A percentile compares a stretch with the other conserved stretches of the same genome.
Evolutionary conservation across 352 stramenopile genomes (phyloP).

Genomic region (Peronospora destructor): DNA sequence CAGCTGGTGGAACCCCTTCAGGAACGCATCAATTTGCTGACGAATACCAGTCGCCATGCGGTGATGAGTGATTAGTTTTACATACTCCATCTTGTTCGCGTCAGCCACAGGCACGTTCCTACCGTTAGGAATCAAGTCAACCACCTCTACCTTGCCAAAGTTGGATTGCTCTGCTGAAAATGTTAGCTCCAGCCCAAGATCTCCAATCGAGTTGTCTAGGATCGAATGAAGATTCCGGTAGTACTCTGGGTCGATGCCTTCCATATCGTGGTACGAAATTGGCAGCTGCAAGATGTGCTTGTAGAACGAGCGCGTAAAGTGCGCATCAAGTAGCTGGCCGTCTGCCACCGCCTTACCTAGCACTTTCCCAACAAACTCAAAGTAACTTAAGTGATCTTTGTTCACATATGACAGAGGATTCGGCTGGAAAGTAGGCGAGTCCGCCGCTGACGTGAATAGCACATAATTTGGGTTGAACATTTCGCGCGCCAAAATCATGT

Average conservation of each 20-base stretch:
- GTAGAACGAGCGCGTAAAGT: constrained; percentile 99
- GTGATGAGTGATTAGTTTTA: constrained; percentile 94
- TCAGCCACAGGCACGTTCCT: constrained; percentile 84
- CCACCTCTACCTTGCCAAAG: constrained; percentile 83
- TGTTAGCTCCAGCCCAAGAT: constrained; percentile 86
- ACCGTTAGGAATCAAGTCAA: constrained; percentile 88
- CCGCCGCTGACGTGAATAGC: constrained; percentile 97
- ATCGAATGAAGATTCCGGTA: constrained; percentile 91
- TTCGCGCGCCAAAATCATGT: constrained; percentile 97
- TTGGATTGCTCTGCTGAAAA: constrained; percentile 89
- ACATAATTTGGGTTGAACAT: constrained; percentile 99
- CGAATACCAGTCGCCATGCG: constrained; percentile 98
- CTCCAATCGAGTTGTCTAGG: constrained; percentile 77
- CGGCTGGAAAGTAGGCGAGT: constrained; percentile 98
- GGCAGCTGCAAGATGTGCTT: constrained; percentile 97
- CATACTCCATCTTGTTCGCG: constrained; percentile 92
- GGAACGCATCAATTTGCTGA: constrained; percentile 89
- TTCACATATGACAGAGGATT: constrained; percentile 99
- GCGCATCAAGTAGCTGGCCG: constrained; percentile 96
- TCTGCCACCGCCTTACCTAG: constrained; percentile 98
- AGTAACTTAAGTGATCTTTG: constrained; percentile 98
- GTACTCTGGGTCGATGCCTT: constrained; percentile 96
- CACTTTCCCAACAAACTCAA: constrained; percentile 96
- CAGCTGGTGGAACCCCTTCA: constrained; percentile 88
- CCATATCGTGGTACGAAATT: constrained; percentile 97